Evolutionary conservation across 2,329 filamentous ascomycete species (phyloP).

Genomic region (Colletotrichum euphorbiae): DNA sequence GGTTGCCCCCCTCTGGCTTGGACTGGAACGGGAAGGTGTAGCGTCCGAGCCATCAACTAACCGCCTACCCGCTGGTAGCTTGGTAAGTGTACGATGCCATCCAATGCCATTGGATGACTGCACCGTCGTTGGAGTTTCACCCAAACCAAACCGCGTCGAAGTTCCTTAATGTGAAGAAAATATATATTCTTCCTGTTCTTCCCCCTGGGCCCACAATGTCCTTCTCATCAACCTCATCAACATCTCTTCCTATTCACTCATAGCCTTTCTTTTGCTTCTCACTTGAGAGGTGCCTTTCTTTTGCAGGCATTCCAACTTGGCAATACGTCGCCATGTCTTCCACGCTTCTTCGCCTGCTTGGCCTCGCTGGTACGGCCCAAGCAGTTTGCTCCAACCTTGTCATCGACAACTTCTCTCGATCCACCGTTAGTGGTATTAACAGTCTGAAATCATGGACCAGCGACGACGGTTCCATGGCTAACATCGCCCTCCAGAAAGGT

Average conservation of each 20-base stretch:
- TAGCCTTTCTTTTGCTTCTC: conserved; percentile 14
- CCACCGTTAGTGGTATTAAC: conserved; percentile 47
- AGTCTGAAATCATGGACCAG: conserved; percentile 50
- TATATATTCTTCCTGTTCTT: neutral
- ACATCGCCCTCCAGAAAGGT: conserved; percentile 53
- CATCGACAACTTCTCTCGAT: conserved; percentile 49
- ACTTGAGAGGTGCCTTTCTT: conserved; percentile 8
- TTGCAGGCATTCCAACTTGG: neutral
- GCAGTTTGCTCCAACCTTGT: conserved; percentile 47
- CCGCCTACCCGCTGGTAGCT: neutral
- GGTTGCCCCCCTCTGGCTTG: neutral
- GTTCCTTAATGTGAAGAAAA: neutral
- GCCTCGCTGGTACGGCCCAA: conserved; percentile 36
- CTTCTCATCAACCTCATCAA: neutral
- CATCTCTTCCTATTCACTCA: neutral
- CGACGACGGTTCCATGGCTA: conserved; percentile 61
- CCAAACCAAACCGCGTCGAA: neutral
- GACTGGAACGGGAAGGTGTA: neutral
- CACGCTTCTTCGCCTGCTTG: conserved; percentile 13
- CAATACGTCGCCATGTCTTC: conserved; percentile 14
- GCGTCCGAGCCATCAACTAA: conserved; percentile 9
- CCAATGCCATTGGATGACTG: neutral
- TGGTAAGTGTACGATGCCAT: neutral
- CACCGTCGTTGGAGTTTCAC: no score
- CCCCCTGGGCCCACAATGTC: neutral